Evolutionary conservation across 2,329 filamentous ascomycete genomes (phyloP).

Genomic region (Fusarium xyrophilum): DNA sequence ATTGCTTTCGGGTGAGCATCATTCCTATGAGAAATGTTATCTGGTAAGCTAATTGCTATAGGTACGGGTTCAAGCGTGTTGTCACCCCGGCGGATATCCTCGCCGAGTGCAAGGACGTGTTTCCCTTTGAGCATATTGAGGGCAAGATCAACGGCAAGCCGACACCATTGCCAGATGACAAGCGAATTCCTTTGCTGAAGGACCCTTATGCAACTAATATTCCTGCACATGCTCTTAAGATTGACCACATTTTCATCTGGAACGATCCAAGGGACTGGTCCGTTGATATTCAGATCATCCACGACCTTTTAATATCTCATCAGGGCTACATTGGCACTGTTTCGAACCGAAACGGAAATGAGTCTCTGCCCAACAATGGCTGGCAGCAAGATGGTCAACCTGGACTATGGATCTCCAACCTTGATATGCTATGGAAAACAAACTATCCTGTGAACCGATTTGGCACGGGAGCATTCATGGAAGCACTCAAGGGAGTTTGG

Average conservation of each 20-base stretch:
- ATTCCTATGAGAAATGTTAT: too few species aligned
- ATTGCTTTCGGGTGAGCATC: slow-evolving; percentile 71
- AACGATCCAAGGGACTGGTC: slow-evolving; percentile 98
- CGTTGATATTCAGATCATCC: slow-evolving; percentile 82
- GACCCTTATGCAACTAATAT: slow-evolving; percentile 48
- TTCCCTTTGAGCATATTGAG: slow-evolving; percentile 72
- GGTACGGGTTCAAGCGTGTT: slow-evolving; percentile 79
- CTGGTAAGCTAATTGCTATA: slow-evolving; percentile 26
- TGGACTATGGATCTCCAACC: slow-evolving; percentile 84
- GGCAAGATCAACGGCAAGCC: slow-evolving; percentile 43
- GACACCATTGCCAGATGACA: slow-evolving; percentile 45
- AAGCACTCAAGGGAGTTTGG: slow-evolving; percentile 83
- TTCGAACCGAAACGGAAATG: slow-evolving; percentile 73
- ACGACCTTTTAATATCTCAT: slow-evolving; percentile 81
- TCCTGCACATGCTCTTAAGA: slow-evolving; percentile 64
- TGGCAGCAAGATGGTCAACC: slow-evolving; percentile 86
- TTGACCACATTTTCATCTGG: slow-evolving; percentile 92
- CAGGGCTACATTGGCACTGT: slow-evolving; percentile 82
- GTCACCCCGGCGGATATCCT: slow-evolving; percentile 88
- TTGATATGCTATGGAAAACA: slow-evolving; percentile 89
- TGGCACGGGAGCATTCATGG: slow-evolving; percentile 89
- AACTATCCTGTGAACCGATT: slow-evolving; percentile 84
- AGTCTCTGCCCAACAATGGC: slow-evolving; percentile 71
- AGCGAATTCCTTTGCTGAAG: slow-evolving; percentile 42
- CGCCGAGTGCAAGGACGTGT: slow-evolving; percentile 74